Conservation (phyloP, 257 asterid species). For the Henckelia pumila region DNA sequence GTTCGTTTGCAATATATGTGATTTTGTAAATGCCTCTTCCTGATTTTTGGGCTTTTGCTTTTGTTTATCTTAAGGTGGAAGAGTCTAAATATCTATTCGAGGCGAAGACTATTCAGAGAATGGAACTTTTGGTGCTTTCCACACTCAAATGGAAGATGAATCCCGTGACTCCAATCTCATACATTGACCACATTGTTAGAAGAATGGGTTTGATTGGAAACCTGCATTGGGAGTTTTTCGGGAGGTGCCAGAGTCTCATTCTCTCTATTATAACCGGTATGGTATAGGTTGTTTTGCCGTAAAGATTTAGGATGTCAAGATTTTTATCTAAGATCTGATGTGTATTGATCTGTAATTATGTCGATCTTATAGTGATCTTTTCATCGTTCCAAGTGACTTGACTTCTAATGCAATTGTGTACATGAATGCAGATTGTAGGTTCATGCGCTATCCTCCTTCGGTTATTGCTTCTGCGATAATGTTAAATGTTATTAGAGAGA, state of each 20-base stretch:
- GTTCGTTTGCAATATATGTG: conserved; percentile 28
- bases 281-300: conserved; percentile 23
- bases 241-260: conserved; percentile 55
- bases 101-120: conserved; percentile 83
- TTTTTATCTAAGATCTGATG: conserved; percentile 7
- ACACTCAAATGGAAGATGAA: conserved; percentile 82
- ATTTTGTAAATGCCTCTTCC: conserved; percentile 32
- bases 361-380: background rate
- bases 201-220: conserved; percentile 55
- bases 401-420: conserved; percentile 9
- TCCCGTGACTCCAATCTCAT: conserved; percentile 79
- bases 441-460: conserved; percentile 47
- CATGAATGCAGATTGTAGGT: conserved; percentile 59
- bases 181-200: conserved; percentile 77
- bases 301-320: background rate
- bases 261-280: conserved; percentile 67
- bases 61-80: conserved; percentile 48
- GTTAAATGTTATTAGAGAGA: conserved; percentile 32
- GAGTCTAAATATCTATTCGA: conserved; percentile 69
- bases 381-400: background rate
- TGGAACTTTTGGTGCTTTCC: conserved; percentile 80
- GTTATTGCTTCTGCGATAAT: conserved; percentile 47
- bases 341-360: background rate
- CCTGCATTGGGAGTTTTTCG: conserved; percentile 58
- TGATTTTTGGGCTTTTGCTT: conserved; percentile 23